Evolutionary conservation across 306 rosid genomes (phyloP), one percentile per base, ranked within the genome.

Genomic region (Parietaria judaica): DNA sequence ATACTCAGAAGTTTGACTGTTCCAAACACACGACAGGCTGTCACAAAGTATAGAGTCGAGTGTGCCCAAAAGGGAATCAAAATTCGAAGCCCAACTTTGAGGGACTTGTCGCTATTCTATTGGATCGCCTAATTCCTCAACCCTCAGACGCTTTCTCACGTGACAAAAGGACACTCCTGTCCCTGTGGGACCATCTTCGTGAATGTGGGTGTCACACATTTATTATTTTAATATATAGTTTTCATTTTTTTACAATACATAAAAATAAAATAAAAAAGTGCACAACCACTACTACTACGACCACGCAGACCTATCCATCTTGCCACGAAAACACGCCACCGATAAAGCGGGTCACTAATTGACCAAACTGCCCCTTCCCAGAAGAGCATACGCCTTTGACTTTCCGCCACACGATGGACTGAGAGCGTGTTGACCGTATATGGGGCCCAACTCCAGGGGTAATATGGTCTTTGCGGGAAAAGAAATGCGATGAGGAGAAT

Each of bases 271-370:
- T 64, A 68, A 45, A 68, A 73, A 49, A 76, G 79, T 39, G 78
- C 85, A 72, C 74, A 79, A 75, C 77, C 75, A 78, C 87, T 63
- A 70, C 83, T 76, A 71, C 64, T 78, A 77, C 65, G 44, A 31
- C 79, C 14, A 72, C 68, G 74, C 74, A 68, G 75, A 69, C 67
- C 71, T 54, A 64, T 66, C 71, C 51, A 64, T 63, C 38, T 80
- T 73, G 84, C 95, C 89, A 84, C 85, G 65, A 84, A 76, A 76
- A 78, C 91, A 86, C 87, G 95, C 91, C 77, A 89, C 80, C 91
- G 38, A 74, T 65, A 74, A 74, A 65, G 66, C 55, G 47, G 80
- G 63, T 48, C 61, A 17, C 62, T 3, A 51, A 49, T 49, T 76
- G 60, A 77, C 95, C 58, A 13, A 66, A 70, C 14, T 75, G 66